Conservation (phyloP, 225 moss, liverwort and hornwort species). For the Marchantia polymorpha region DNA sequence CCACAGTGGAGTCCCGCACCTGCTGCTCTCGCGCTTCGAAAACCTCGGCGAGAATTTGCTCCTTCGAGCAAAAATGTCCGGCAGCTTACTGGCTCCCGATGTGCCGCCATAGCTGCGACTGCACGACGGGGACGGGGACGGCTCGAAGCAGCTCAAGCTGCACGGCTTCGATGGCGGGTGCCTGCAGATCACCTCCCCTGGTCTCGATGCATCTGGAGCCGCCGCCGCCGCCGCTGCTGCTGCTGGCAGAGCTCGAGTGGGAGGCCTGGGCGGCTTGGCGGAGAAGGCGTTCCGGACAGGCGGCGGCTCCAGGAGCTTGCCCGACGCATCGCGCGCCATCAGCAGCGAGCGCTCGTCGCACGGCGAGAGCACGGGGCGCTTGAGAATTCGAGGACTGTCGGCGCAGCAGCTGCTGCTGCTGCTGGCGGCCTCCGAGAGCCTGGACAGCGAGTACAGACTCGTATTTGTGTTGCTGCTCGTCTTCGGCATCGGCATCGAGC, state of each 20-base stretch:
- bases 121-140: not conserved
- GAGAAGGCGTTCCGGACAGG: not conserved
- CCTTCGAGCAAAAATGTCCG: conserved; percentile 14
- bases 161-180: conserved; percentile 6
- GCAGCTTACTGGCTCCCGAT: not conserved
- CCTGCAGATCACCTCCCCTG: not conserved
- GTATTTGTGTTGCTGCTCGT: not conserved
- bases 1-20: not conserved
- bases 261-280: conserved; percentile 1
- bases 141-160: not conserved
- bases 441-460: not conserved
- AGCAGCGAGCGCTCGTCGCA: not conserved
- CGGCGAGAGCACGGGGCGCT: not conserved
- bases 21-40: not conserved
- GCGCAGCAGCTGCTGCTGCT: too few relatives aligned
- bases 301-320: not conserved
- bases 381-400: not conserved
- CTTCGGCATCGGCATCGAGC: not conserved
- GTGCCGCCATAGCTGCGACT: not conserved
- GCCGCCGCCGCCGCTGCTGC: too few relatives aligned
- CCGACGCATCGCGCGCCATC: not conserved
- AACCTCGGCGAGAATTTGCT: not conserved
- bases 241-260: not conserved
- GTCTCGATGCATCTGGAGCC: not conserved
- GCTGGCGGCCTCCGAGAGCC: not conserved